phyloP scores from a whole-genome alignment of 352 stramenopile genomes.

The Phytophthora sansomeana region DNA sequence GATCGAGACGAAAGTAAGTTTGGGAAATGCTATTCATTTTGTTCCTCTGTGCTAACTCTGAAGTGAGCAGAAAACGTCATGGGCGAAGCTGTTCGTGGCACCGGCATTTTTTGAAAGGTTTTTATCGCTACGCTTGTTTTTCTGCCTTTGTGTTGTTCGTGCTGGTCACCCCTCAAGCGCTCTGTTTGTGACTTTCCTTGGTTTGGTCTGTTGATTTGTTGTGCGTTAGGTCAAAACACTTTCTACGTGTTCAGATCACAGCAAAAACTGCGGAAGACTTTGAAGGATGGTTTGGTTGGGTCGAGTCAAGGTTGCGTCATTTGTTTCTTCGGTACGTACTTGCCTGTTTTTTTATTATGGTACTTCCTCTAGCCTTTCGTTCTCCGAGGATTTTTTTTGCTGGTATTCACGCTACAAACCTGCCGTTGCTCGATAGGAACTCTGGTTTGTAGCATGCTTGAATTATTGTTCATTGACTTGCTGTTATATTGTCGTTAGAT shows the following conservation, averaged over 20 bases:
- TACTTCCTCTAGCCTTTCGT: background rate
- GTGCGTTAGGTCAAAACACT: conserved; percentile 73
- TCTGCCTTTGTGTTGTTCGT: background rate
- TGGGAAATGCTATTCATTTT: background rate
- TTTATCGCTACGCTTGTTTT: background rate
- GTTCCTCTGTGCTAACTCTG: conserved; percentile 9
- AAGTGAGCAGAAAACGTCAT: conserved; percentile 66
- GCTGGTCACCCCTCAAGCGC: background rate
- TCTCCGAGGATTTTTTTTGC: background rate
- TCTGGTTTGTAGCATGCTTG: background rate
- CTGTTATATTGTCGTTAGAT: conserved; percentile 29
- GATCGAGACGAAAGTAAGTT: conserved; percentile 84
- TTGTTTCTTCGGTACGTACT: conserved; percentile 76
- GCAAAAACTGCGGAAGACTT: conserved; percentile 62
- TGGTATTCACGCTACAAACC: background rate
- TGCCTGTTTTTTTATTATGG: background rate
- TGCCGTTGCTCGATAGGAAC: background rate
- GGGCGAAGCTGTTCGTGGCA: conserved; percentile 80
- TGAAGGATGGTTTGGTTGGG: conserved; percentile 86
- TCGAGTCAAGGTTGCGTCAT: conserved; percentile 85
- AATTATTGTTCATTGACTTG: conserved; percentile 12
- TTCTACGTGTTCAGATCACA: conserved; percentile 82
- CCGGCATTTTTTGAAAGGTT: conserved; percentile 85
- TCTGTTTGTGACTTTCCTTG: conserved; percentile 23
- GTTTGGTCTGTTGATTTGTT: conserved; percentile 5